These are phyloP conservation scores for Pestalotiopsis fici DNA, from an alignment of 2,329 filamentous ascomycete species.

Conservation along the genomic window DNA sequence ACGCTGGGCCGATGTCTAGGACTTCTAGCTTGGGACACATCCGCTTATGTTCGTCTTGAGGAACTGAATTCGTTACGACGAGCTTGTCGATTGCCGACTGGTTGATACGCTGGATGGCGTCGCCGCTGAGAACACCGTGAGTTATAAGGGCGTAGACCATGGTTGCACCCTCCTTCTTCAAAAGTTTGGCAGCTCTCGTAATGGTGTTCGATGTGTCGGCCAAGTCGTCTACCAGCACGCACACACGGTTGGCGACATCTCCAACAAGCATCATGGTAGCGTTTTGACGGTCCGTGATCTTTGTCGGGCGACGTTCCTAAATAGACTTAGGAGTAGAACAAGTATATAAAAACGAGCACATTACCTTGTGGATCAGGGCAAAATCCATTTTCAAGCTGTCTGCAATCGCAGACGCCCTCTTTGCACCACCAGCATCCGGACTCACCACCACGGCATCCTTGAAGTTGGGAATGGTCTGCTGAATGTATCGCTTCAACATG, in stretches of 20 bases:
- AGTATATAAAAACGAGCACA: conserved; percentile 26
- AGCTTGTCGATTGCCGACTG: conserved; percentile 91
- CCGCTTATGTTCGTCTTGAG: conserved; percentile 78
- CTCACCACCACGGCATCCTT: conserved; percentile 90
- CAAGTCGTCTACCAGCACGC: conserved; percentile 92
- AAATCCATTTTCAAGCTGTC: conserved; percentile 94
- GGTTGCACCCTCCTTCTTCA: conserved; percentile 91
- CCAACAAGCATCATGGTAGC: conserved; percentile 96
- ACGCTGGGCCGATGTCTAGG: conserved; percentile 85
- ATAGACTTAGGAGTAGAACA: conserved; percentile 32
- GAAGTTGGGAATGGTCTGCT: conserved; percentile 81
- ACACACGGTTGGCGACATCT: conserved; percentile 76
- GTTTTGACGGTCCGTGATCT: conserved; percentile 85
- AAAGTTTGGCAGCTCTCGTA: conserved; percentile 88
- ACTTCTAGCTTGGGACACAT: conserved; percentile 88
- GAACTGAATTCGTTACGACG: conserved; percentile 92
- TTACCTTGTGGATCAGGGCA: conserved; percentile 95
- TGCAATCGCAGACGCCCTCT: conserved; percentile 92
- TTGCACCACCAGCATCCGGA: conserved; percentile 94
- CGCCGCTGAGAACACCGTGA: conserved; percentile 92
- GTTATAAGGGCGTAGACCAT: conserved; percentile 91
- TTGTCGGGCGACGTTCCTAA: conserved; percentile 85
- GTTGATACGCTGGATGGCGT: conserved; percentile 93
- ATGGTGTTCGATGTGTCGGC: conserved; percentile 97
- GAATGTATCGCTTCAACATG: conserved; percentile 69